These are phyloP conservation scores for Fusarium penzigii DNA, from an alignment of 2,329 filamentous ascomycete species.

Conservation along the genomic window DNA sequence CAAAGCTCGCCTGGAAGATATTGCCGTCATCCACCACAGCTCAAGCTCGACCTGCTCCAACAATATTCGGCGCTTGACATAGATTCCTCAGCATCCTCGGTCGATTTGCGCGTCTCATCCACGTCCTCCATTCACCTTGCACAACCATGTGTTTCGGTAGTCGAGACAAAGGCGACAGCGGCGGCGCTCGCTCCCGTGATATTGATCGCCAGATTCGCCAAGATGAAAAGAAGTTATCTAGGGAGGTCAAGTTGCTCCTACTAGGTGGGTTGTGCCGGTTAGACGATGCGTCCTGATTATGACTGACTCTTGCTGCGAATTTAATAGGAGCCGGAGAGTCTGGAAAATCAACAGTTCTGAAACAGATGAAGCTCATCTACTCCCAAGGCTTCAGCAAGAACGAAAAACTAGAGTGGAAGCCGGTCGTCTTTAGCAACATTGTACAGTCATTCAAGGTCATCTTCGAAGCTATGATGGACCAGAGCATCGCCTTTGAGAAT, in stretches of 20 bases:
- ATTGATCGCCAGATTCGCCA: constrained; percentile 84
- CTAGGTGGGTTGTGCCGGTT: constrained; percentile 60
- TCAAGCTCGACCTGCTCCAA: neutral
- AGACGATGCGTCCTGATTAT: neutral
- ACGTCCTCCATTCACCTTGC: neutral
- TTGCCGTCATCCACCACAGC: no score
- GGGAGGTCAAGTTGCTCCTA: constrained; percentile 90
- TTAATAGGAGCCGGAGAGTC: constrained; percentile 81
- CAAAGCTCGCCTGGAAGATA: no score
- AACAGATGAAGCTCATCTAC: constrained; percentile 99
- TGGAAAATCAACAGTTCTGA: constrained; percentile 92
- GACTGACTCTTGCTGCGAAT: constrained; percentile 15
- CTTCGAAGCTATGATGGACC: constrained; percentile 85
- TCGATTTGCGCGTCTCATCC: neutral
- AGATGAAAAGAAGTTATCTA: constrained; percentile 83
- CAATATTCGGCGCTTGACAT: neutral
- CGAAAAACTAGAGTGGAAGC: constrained; percentile 91
- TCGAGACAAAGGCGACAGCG: constrained; percentile 51
- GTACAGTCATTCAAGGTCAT: constrained; percentile 90
- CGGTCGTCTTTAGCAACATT: constrained; percentile 94
- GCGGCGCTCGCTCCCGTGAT: constrained; percentile 63
- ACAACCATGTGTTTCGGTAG: constrained; percentile 64
- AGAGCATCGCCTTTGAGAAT: constrained; percentile 76
- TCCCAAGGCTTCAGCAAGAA: constrained; percentile 85
- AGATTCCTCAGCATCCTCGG: neutral